These are phyloP conservation scores for Prunus davidiana DNA, from an alignment of 306 rosid species.

Conservation along the genomic window DNA sequence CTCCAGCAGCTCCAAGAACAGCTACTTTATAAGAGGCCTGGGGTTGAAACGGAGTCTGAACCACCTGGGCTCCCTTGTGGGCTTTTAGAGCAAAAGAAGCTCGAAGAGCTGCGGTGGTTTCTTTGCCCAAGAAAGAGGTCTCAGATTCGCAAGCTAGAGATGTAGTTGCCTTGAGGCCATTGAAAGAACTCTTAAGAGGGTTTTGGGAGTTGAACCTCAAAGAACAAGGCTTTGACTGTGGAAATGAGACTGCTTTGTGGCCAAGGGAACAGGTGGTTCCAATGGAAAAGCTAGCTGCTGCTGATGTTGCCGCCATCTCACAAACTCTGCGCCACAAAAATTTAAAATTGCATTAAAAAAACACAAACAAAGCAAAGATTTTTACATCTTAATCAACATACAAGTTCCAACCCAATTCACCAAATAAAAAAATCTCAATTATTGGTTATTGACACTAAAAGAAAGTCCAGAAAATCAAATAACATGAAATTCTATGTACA, in stretches of 20 bases:
- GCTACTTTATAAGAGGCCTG: constrained; percentile 89
- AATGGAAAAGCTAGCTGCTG: constrained; percentile 56
- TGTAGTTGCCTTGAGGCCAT: constrained; percentile 64
- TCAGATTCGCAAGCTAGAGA: constrained; percentile 42
- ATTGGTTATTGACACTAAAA: neutral
- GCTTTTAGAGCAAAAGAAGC: constrained; percentile 54
- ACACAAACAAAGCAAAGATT: neutral
- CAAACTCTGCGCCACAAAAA: constrained; percentile 27
- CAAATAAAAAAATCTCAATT: neutral
- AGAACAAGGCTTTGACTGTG: constrained; percentile 48
- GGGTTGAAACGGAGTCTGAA: constrained; percentile 47
- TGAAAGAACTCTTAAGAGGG: constrained; percentile 50
- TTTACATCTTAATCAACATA: neutral
- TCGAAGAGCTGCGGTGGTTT: constrained; percentile 45
- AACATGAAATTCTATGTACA: neutral
- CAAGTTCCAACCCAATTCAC: neutral
- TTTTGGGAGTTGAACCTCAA: constrained; percentile 48
- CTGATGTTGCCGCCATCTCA: constrained; percentile 68
- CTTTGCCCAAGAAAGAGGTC: constrained; percentile 57
- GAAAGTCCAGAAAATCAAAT: neutral
- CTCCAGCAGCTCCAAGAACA: constrained; percentile 94
- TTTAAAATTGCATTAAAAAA: neutral
- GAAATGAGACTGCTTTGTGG: constrained; percentile 43
- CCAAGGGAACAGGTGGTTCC: constrained; percentile 47
- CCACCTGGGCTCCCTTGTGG: constrained; percentile 38